Conservation (phyloP, 1,284 basidiomycete species). For the Xanthoconium separans region DNA sequence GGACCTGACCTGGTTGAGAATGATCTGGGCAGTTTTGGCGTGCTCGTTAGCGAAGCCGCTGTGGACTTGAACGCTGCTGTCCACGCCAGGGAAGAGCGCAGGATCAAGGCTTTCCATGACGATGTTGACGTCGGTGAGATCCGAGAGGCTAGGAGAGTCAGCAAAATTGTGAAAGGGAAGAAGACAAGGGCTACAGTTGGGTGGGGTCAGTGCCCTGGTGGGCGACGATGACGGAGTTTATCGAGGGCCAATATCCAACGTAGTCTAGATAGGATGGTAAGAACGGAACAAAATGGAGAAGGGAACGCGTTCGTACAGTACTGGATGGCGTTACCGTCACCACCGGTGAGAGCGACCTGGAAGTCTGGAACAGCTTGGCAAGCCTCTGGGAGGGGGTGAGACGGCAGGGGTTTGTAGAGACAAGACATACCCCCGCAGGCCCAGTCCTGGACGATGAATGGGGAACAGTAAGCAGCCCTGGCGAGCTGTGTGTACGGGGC, state of each 20-base stretch:
- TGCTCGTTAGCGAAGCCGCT: conserved; percentile 37
- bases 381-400: conserved; percentile 25
- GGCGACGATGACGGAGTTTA: conserved; percentile 33
- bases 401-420: not conserved
- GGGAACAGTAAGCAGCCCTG: conserved; percentile 50
- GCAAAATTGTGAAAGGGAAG: not conserved
- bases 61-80: conserved; percentile 31
- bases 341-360: conserved; percentile 36
- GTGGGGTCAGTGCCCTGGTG: conserved; percentile 37
- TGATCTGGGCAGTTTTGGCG: conserved; percentile 35
- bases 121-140: conserved; percentile 34
- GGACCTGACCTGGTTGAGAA: conserved; percentile 40
- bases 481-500: conserved; percentile 50
- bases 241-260: conserved; percentile 34
- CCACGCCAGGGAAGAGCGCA: conserved; percentile 37
- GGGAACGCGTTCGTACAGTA: conserved; percentile 31
- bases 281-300: conserved; percentile 3
- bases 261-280: conserved; percentile 27
- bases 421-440: conserved; percentile 43
- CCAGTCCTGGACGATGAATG: conserved; percentile 41
- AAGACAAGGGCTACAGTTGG: conserved; percentile 20
- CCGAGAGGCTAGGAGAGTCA: conserved; percentile 21
- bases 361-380: conserved; percentile 40
- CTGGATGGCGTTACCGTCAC: conserved; percentile 37
- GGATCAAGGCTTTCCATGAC: conserved; percentile 27